Conservation (phyloP, 2,329 filamentous ascomycete species). For the Cryphonectria carpinicola region DNA sequence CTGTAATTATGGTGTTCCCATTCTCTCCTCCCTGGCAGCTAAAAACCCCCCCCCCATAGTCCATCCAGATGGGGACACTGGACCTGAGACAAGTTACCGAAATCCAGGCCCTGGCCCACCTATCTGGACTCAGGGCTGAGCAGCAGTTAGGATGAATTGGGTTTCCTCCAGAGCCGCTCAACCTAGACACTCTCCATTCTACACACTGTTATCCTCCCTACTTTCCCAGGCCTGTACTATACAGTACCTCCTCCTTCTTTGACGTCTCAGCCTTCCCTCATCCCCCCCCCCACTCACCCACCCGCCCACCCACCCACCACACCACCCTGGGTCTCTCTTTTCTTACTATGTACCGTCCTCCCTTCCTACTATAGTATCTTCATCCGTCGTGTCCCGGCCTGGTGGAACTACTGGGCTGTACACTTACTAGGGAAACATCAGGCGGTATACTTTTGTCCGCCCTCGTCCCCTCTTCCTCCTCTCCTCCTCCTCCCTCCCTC, state of each 20-base stretch:
- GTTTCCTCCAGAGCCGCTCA: slow-evolving; percentile 16
- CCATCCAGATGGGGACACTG: slow-evolving; percentile 22
- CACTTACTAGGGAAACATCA: not conserved
- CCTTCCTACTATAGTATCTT: slow-evolving; percentile 5
- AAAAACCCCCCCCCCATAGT: slow-evolving; percentile 20
- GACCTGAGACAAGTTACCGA: slow-evolving; percentile 28
- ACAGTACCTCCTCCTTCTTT: slow-evolving; percentile 2
- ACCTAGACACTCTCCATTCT: not conserved
- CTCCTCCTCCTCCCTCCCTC: not conserved
- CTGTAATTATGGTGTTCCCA: not conserved
- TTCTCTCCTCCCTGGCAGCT: slow-evolving; percentile 18
- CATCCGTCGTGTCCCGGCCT: not conserved
- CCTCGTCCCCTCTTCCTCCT: slow-evolving; percentile 10
- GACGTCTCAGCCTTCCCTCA: slow-evolving; percentile 10
- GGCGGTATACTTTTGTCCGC: slow-evolving; percentile 18
- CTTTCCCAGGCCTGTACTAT: not conserved
- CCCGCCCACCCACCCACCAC: not conserved
- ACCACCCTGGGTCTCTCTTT: slow-evolving; percentile 24
- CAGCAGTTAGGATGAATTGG: slow-evolving; percentile 24
- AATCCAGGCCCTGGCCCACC: slow-evolving; percentile 22
- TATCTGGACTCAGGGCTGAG: slow-evolving; percentile 28
- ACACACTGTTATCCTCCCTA: slow-evolving; percentile 1
- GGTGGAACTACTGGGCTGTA: slow-evolving; percentile 2
- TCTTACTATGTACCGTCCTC: slow-evolving; percentile 10
- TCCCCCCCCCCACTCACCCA: not conserved